Conservation (phyloP, 352 stramenopile species). For the Globisporangium viniferum region DNA sequence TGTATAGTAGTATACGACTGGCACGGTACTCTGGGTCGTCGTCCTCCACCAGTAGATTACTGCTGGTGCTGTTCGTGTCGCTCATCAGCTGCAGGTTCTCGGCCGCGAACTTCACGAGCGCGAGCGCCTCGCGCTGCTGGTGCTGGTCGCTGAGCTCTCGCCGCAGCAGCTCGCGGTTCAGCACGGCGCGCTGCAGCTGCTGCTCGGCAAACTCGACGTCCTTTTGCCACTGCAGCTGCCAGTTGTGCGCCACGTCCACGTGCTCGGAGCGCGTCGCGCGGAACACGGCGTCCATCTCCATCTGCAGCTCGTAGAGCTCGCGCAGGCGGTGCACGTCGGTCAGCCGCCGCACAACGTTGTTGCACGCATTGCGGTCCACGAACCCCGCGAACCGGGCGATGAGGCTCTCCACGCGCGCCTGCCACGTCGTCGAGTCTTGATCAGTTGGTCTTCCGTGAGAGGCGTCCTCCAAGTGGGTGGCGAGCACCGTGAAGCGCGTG, state of each 20-base stretch:
- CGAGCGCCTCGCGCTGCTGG: slow-evolving; percentile 33
- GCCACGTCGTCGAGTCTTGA: slow-evolving; percentile 1
- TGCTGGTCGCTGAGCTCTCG: slow-evolving; percentile 18
- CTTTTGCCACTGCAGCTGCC: slow-evolving; percentile 46
- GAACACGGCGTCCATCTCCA: slow-evolving; percentile 36
- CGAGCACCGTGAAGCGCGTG: slow-evolving; percentile 8
- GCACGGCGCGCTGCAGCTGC: slow-evolving; percentile 30
- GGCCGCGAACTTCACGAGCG: slow-evolving; percentile 52
- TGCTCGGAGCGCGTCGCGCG: slow-evolving; percentile 34
- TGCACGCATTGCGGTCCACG: slow-evolving; percentile 25
- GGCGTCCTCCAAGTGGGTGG: slow-evolving; percentile 3
- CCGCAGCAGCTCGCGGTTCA: slow-evolving; percentile 18
- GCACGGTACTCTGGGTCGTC: neutral
- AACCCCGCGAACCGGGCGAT: slow-evolving; percentile 31
- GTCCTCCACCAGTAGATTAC: slow-evolving; percentile 4
- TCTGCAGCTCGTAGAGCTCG: slow-evolving; percentile 35
- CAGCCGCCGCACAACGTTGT: slow-evolving; percentile 33
- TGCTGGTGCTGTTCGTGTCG: slow-evolving; percentile 16
- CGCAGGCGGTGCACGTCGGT: slow-evolving; percentile 31
- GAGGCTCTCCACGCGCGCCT: slow-evolving; percentile 10
- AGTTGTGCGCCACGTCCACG: slow-evolving; percentile 40
- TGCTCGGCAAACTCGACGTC: slow-evolving; percentile 44
- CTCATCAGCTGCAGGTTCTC: slow-evolving; percentile 24
- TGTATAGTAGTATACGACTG: neutral
- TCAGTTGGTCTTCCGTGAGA: too few species aligned